Conservation (phyloP, 192 early-diverging fungal genomes). For the Coemansia interrupta region DNA sequence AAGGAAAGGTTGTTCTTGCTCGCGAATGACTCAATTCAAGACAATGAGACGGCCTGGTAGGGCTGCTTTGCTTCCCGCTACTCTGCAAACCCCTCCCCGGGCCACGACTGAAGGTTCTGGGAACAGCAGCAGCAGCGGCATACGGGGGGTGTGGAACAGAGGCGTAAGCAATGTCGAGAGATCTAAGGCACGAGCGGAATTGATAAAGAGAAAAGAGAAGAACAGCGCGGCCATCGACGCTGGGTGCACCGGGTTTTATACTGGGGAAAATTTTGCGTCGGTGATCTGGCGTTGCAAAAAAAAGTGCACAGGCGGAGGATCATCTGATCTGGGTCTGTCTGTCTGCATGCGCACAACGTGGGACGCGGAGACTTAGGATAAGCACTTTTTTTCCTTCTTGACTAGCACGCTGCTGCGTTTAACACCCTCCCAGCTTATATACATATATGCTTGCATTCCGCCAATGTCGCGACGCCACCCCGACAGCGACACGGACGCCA, state of each 20-base stretch:
- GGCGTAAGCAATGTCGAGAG: constrained; percentile 39
- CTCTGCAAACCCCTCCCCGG: neutral
- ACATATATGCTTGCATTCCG: no score
- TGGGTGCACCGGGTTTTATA: no score
- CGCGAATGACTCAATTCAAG: constrained; percentile 53
- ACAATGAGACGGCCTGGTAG: constrained; percentile 48
- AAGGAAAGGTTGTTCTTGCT: constrained; percentile 30
- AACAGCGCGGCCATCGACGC: neutral
- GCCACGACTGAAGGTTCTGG: no score
- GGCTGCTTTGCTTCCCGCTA: constrained; percentile 32
- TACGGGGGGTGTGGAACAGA: neutral
- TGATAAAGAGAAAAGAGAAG: constrained; percentile 9
- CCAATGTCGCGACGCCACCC: no score
- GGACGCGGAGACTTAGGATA: neutral
- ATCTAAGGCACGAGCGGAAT: constrained; percentile 50
- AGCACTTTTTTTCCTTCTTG: no score
- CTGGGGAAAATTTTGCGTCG: no score
- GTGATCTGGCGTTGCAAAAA: no score
- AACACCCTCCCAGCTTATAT: no score
- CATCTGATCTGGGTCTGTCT: no score
- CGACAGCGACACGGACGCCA: neutral
- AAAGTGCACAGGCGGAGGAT: no score
- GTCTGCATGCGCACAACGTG: no score
- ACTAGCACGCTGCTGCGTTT: no score
- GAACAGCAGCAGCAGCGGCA: neutral